Conservation (phyloP, 1,284 basidiomycete species). For the Fomitiporia mediterranea region DNA sequence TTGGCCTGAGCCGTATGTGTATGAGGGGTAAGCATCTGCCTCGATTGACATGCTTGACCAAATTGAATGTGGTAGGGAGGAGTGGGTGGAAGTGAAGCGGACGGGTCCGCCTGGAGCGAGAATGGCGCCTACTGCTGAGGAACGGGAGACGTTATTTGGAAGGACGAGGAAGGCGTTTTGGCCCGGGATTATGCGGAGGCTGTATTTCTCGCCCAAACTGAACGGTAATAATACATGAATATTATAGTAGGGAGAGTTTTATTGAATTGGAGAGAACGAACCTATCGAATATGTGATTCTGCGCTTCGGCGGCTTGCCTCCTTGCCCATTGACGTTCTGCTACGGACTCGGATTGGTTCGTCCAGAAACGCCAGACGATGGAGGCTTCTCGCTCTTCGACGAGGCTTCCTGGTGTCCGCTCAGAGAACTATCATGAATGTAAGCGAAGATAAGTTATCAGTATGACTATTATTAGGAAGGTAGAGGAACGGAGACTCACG, state of each 20-base stretch:
- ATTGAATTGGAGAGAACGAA: slow-evolving; percentile 25
- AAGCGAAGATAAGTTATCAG: background rate
- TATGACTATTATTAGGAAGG: background rate
- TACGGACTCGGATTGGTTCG: slow-evolving; percentile 39
- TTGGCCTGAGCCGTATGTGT: too few species aligned
- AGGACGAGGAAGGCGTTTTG: slow-evolving; percentile 77
- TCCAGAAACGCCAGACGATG: slow-evolving; percentile 82
- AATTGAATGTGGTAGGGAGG: slow-evolving; percentile 17
- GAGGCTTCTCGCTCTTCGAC: slow-evolving; percentile 84
- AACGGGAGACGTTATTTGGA: slow-evolving; percentile 79
- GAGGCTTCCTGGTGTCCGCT: slow-evolving; percentile 81
- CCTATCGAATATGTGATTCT: slow-evolving; percentile 86
- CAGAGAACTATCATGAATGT: slow-evolving; percentile 59
- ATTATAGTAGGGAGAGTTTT: background rate
- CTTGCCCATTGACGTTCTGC: slow-evolving; percentile 68
- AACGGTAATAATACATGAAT: background rate
- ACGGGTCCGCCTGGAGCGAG: slow-evolving; percentile 64
- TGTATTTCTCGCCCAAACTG: slow-evolving; percentile 75
- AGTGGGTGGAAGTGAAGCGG: slow-evolving; percentile 46
- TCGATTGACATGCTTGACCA: slow-evolving; percentile 24
- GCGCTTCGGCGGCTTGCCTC: slow-evolving; percentile 83
- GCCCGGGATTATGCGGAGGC: slow-evolving; percentile 75
- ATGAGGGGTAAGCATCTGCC: slow-evolving; percentile 43
- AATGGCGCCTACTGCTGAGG: slow-evolving; percentile 73
- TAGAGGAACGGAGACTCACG: slow-evolving; percentile 39